Base-by-base conservation (phyloP, 140 eudicot species). In the Cichorium intybus region DNA sequence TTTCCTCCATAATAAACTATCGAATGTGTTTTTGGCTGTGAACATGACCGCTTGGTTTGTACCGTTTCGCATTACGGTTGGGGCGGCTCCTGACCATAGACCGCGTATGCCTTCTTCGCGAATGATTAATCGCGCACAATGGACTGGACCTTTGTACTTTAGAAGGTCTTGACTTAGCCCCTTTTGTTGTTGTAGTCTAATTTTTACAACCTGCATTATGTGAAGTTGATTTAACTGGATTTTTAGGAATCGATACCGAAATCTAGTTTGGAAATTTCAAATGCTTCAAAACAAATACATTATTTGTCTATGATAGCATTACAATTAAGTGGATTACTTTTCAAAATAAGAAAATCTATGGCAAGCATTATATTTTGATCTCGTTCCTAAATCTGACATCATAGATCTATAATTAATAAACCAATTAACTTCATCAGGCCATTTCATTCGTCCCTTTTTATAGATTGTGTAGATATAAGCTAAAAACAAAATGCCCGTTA, bases 31-130 rank as follows among this genome's bases (percentile, higher is more conserved):
- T 71, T 91, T 91, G 52, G 97, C 96, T 1, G 91, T 77, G 71
- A 91, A 91, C 97, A 91, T 91, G n/a, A 88, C 96, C 2, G 97
- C 97, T 35, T 91, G 97, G 79, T 87, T 87, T 7, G 97, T 85
- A 15, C 97, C 96, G 21, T 91, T 91, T 39, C 97, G 95, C 95
- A 91, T 91, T 33, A 87, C 87, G n/a, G 96, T 91, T 22, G 96
- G 97, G 50, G 96, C 70, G 8, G 97, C 96, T 15, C 97, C 95
- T 6, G 97, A 81, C 96, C 97, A 91, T 8, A 91, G 87, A 35
- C 97, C 97, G 24, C 27, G 77, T n/a, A 91, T 14, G 54, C 97
- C 96, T 78, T 91, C 97, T 82, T 87, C 96, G 6, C 84, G 87
- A 57, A 91, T 52, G 39, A 87, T 91, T 66, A 75, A 33, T 14